phyloP scores from a whole-genome alignment of 1,139 yeast species.

The Yamadazyma blattariae region DNA sequence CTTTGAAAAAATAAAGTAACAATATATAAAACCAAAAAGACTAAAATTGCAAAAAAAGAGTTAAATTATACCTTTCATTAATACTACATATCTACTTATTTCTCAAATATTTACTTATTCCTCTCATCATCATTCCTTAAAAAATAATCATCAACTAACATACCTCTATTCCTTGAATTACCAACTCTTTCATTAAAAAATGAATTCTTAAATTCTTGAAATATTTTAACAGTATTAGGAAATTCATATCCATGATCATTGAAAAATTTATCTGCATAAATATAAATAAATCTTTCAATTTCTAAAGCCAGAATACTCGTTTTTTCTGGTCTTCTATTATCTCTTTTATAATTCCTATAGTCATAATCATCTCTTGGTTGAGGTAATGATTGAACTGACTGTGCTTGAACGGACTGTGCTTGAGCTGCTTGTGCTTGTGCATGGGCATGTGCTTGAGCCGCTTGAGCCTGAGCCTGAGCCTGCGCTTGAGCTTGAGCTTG shows the following conservation, averaged over 20 bases:
- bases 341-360: constrained; percentile 1
- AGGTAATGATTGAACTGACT: not conserved
- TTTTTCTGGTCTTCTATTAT: not conserved
- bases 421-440: constrained; percentile 10
- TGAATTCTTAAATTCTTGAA: constrained; percentile 49
- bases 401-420: constrained; percentile 1
- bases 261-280: constrained; percentile 50
- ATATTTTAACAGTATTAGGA: constrained; percentile 47
- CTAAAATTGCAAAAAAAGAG: too few relatives aligned
- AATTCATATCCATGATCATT: constrained; percentile 43
- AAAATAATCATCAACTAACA: constrained; percentile 35
- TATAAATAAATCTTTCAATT: constrained; percentile 46
- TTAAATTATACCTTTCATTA: too few relatives aligned
- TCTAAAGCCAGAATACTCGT: constrained; percentile 33
- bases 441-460: constrained; percentile 12
- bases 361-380: constrained; percentile 2
- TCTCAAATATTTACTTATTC: too few relatives aligned
- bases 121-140: constrained; percentile 12
- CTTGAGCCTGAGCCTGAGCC: constrained; percentile 16
- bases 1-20: too few relatives aligned
- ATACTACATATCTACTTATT: too few relatives aligned
- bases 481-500: constrained; percentile 24
- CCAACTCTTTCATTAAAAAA: constrained; percentile 50
- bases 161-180: constrained; percentile 20
- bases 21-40: too few relatives aligned